Conservation (phyloP, 352 stramenopile genomes). For the Saprolegnia parasitica region DNA sequence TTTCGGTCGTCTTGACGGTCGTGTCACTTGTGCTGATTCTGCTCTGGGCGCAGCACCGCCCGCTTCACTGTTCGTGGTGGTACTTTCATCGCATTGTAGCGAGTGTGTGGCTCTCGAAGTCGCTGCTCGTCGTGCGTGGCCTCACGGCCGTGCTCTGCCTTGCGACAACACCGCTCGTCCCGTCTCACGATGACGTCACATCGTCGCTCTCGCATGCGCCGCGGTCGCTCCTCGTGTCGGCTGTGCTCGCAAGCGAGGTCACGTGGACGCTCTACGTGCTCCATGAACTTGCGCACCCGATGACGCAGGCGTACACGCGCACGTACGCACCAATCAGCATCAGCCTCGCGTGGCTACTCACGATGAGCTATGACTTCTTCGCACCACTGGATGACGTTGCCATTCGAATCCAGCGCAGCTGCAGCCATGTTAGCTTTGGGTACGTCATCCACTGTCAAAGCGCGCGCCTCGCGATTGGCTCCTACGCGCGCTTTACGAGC, state of each 20-base stretch:
- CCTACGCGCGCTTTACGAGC: neutral
- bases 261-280: neutral
- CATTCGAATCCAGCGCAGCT: neutral
- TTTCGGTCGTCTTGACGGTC: neutral
- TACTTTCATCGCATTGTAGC: slow-evolving; percentile 12
- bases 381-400: neutral
- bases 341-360: neutral
- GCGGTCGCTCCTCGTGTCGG: neutral
- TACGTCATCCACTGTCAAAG: neutral
- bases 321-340: neutral
- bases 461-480: neutral
- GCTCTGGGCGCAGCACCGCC: neutral
- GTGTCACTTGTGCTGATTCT: neutral
- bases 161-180: neutral
- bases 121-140: neutral
- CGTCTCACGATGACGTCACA: neutral
- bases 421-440: neutral
- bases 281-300: neutral
- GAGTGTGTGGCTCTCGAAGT: neutral
- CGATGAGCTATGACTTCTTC: neutral
- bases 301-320: neutral
- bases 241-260: neutral
- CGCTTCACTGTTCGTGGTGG: neutral
- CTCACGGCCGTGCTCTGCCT: neutral
- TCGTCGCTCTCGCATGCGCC: neutral